phyloP scores from a whole-genome alignment of 2,329 filamentous ascomycete species.

The Pseudogymnoascus sp. region DNA sequence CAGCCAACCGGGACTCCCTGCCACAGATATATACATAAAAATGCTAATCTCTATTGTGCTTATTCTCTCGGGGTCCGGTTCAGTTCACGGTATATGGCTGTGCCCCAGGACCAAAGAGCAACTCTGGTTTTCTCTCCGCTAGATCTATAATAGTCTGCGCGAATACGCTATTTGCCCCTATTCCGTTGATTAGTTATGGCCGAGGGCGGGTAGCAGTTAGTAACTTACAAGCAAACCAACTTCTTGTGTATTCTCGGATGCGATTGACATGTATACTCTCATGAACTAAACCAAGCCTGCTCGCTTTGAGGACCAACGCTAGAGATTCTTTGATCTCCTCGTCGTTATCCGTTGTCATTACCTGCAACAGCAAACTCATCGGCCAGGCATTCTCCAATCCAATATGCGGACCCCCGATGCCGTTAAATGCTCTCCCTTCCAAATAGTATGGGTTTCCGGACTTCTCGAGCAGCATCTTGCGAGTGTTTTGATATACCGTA shows the following conservation, averaged over 20 bases:
- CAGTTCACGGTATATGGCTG: constrained; percentile 45
- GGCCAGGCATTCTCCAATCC: constrained; percentile 92
- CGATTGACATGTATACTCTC: constrained; percentile 83
- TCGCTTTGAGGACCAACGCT: constrained; percentile 65
- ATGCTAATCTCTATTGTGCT: background rate
- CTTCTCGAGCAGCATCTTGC: constrained; percentile 50
- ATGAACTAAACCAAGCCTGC: constrained; percentile 73
- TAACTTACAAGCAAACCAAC: constrained; percentile 76
- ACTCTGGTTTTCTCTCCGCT: constrained; percentile 77
- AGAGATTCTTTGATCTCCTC: constrained; percentile 71
- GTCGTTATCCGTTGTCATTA: constrained; percentile 79
- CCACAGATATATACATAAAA: background rate
- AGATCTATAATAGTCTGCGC: constrained; percentile 86
- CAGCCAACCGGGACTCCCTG: background rate
- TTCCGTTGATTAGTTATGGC: constrained; percentile 3
- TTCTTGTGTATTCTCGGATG: constrained; percentile 65
- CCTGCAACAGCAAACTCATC: constrained; percentile 88
- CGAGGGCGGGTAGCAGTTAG: background rate
- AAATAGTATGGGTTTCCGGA: constrained; percentile 77
- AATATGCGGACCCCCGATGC: constrained; percentile 81
- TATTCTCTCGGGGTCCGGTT: background rate
- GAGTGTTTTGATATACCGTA: constrained; percentile 76
- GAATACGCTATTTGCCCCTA: constrained; percentile 90
- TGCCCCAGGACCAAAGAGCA: constrained; percentile 66
- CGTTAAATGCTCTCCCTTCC: constrained; percentile 65